Percentiles rank a stretch among this genome's conserved stretches.
Evolutionary conservation across 441 rosid genomes (phyloP).

Genomic region (Jatropha multifida): DNA sequence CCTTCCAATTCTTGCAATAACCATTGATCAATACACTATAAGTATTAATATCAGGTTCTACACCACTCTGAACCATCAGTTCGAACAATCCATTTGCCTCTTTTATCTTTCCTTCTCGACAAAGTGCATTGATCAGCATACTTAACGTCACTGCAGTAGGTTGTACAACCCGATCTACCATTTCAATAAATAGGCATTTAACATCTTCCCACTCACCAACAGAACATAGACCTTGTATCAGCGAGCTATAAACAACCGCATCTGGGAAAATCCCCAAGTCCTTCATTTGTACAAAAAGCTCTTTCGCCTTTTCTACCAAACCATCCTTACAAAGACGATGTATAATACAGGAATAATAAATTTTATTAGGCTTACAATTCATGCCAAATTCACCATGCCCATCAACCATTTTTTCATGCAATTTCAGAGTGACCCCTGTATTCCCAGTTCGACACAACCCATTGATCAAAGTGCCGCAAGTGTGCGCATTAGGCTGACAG

Average conservation of each 20-base stretch:
- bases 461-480: conserved; percentile 12
- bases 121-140: background rate
- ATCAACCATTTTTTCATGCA: conserved; percentile 24
- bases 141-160: conserved; percentile 28
- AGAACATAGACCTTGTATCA: conserved; percentile 27
- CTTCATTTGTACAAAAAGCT: conserved; percentile 28
- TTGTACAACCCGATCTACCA: conserved; percentile 19
- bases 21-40: conserved; percentile 30
- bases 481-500: background rate
- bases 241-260: conserved; percentile 16
- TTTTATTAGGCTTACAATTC: conserved; percentile 16
- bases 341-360: conserved; percentile 13
- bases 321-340: conserved; percentile 25
- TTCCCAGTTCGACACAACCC: conserved; percentile 30
- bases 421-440: conserved; percentile 20
- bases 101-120: too few relatives aligned
- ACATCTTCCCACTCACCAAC: conserved; percentile 23
- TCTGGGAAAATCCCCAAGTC: conserved; percentile 12
- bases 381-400: conserved; percentile 5
- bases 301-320: conserved; percentile 17
- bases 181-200: conserved; percentile 22
- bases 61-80: conserved; percentile 2
- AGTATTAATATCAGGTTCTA: conserved; percentile 16
- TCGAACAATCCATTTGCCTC: too few relatives aligned
- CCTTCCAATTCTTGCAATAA: conserved; percentile 25